A percentile compares a stretch with the other conserved stretches of the same genome.
Evolutionary conservation across 2,329 filamentous ascomycete species (phyloP).

Genomic region (Fusarium sp.): DNA sequence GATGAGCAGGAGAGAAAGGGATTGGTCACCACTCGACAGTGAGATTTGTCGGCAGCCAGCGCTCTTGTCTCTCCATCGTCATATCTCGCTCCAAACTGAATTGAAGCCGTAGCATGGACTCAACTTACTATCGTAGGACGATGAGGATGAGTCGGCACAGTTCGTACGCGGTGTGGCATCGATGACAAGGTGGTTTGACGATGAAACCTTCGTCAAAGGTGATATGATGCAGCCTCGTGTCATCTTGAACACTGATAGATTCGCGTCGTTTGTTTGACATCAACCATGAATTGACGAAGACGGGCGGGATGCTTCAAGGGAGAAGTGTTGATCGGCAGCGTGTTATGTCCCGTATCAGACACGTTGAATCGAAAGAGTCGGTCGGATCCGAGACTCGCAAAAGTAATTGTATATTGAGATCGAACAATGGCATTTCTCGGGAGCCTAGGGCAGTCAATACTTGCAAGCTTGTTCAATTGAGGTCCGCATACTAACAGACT

Average conservation of each 20-base stretch:
- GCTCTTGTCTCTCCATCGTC: neutral
- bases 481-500: neutral
- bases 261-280: neutral
- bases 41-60: no score
- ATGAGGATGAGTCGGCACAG: neutral
- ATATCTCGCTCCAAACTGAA: neutral
- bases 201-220: neutral
- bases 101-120: neutral
- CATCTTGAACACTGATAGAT: neutral
- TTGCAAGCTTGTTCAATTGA: neutral
- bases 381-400: neutral
- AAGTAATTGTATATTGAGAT: neutral
- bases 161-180: neutral
- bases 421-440: neutral
- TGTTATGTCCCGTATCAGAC: neutral
- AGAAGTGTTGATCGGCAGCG: neutral
- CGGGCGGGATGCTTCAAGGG: neutral
- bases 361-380: neutral
- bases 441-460: neutral
- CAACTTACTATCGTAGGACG: no score
- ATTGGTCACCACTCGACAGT: neutral
- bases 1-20: neutral
- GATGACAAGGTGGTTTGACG: neutral
- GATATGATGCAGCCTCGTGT: neutral
- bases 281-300: neutral